Evolutionary conservation across 1,284 basidiomycete genomes (phyloP), one percentile per base, ranked within the genome.

Genomic region (Trichosporon inkin): DNA sequence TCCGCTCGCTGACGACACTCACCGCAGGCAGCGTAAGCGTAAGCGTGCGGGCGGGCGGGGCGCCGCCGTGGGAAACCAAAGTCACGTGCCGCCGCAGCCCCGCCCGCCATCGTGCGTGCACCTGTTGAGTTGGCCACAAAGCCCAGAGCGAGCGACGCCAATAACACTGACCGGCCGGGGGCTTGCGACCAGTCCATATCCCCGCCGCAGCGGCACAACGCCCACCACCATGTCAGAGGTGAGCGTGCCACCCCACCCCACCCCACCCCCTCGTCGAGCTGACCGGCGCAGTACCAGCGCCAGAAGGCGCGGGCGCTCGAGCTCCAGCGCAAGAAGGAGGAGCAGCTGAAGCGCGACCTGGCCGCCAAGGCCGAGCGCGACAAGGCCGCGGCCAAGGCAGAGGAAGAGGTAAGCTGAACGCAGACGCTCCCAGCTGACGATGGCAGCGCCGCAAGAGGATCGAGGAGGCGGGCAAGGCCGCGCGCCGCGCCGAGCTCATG

Each of bases 271-370:
- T 2, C 1, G 3, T 1, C 10, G 16, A 34, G 53, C 55, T 57
- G 22, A 57, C 56, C 49, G n/a, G 2, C 13, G 3, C 53, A 76
- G 75, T 77, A 75, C 60, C 69, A 71, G 58, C 64, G 67, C 47
- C 57, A 61, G 8, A 77, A 75, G 61, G 70, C 68, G 37, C 69
- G 68, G 39, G 72, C 72, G 28, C 56, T 66, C 41, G 67, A 66
- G 62, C 28, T 73, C 10, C 75, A 77, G 64, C 62, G 65, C 44
- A 64, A 73, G 62, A 72, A 72, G 53, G 75, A 77, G 56, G 67
- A 58, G 17, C 61, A 65, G 40, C 55, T 75, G 40, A 65, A 67
- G 57, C 61, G 67, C 8, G 73, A 77, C 56, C 57, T 71, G 19
- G 72, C 61, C 16, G 67, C 61, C 13, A 75, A 74, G 61, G 66